Evolutionary conservation across 148 eudicot species (phyloP).

Genomic region (Chenopodium quinoa): DNA sequence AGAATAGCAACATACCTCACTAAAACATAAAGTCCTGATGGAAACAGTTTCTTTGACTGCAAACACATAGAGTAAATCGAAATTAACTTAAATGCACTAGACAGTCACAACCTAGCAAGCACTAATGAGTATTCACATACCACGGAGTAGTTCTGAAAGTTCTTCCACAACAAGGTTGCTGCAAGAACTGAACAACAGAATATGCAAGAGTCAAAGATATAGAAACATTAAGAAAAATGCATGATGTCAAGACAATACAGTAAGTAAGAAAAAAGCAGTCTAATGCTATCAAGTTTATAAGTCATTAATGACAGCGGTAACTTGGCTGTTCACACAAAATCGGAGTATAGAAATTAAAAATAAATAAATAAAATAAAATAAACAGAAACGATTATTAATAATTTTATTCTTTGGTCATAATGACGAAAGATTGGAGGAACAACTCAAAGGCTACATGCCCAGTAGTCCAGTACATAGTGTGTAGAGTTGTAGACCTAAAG

Average conservation of each 20-base stretch:
- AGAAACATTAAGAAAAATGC: neutral
- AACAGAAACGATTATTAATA: too few species aligned
- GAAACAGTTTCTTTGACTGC: slow-evolving; percentile 54
- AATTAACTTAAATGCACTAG: neutral
- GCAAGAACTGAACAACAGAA: slow-evolving; percentile 57
- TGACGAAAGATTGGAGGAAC: too few species aligned
- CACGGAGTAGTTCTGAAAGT: slow-evolving; percentile 32
- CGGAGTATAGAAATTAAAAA: too few species aligned
- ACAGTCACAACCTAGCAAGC: neutral
- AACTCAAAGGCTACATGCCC: too few species aligned
- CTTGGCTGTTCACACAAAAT: too few species aligned
- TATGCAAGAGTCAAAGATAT: slow-evolving; percentile 4
- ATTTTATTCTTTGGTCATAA: too few species aligned
- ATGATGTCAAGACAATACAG: neutral
- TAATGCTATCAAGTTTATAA: too few species aligned
- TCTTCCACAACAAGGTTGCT: slow-evolving; percentile 57
- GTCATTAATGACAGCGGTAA: too few species aligned
- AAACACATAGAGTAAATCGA: slow-evolving; percentile 9
- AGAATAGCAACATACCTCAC: slow-evolving; percentile 51
- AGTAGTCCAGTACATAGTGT: too few species aligned
- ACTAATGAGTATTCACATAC: slow-evolving; percentile 19
- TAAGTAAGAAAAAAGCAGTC: too few species aligned
- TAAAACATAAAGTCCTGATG: slow-evolving; percentile 12
- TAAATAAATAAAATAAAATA: too few species aligned
- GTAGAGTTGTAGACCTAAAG: too few species aligned